Percentiles rank a stretch among this genome's conserved stretches.
Evolutionary conservation across 768 basidiomycete species (phyloP).

Genomic region (Paxillus involutus): DNA sequence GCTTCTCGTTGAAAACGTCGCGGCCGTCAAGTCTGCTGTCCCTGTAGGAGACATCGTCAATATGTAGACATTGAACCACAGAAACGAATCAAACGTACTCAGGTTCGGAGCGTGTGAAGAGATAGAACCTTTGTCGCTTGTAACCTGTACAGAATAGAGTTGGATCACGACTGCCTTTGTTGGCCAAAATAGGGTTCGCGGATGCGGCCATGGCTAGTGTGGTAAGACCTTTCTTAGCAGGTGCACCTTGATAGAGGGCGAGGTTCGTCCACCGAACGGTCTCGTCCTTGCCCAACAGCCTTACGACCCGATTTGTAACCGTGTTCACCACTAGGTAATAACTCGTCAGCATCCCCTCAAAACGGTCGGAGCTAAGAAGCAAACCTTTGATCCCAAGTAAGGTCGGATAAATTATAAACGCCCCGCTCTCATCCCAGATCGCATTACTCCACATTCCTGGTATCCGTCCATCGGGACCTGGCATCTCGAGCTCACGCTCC

Average conservation of each 20-base stretch:
- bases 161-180: constrained; percentile 82
- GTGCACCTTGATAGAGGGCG: constrained; percentile 90
- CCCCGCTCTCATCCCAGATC: constrained; percentile 98
- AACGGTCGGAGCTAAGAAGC: constrained; percentile 12
- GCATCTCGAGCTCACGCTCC: constrained; percentile 87
- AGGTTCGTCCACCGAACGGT: constrained; percentile 87
- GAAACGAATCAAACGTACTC: constrained; percentile 57
- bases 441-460: constrained; percentile 84
- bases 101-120: constrained; percentile 89
- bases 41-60: constrained; percentile 36
- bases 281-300: constrained; percentile 92
- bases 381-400: constrained; percentile 93
- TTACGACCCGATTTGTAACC: constrained; percentile 88
- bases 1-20: constrained; percentile 97
- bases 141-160: constrained; percentile 92
- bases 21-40: constrained; percentile 87
- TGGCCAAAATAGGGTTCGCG: constrained; percentile 90
- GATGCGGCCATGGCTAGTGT: constrained; percentile 96
- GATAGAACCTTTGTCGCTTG: constrained; percentile 90
- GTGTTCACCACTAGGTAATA: constrained; percentile 78
- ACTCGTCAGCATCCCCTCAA: background rate
- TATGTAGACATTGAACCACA: background rate
- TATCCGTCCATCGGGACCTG: constrained; percentile 68
- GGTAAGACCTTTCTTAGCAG: constrained; percentile 80
- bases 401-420: constrained; percentile 92